Conservation (phyloP, 306 rosid species). For the Corylus heterophylla region DNA sequence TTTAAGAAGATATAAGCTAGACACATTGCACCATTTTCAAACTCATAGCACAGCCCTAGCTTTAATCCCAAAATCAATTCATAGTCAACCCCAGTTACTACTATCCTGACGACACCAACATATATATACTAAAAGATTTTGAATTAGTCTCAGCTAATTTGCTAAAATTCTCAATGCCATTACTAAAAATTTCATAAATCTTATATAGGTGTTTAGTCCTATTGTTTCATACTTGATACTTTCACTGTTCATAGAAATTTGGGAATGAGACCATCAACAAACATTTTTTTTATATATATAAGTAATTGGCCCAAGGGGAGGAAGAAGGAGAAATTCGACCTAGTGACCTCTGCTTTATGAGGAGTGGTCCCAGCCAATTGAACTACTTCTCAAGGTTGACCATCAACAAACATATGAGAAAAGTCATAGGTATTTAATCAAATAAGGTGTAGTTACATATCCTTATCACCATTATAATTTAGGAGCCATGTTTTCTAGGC, state of each 20-base stretch:
- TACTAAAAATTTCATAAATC: too few relatives aligned
- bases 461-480: not conserved
- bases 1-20: not conserved
- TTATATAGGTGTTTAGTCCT: too few relatives aligned
- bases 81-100: not conserved
- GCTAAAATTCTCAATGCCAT: too few relatives aligned
- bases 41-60: not conserved
- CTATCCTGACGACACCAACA: not conserved
- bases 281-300: too few relatives aligned
- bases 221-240: too few relatives aligned
- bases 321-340: too few relatives aligned
- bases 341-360: too few relatives aligned
- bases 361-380: too few relatives aligned
- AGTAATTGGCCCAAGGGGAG: too few relatives aligned
- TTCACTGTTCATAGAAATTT: too few relatives aligned
- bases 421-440: not conserved
- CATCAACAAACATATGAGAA: not conserved
- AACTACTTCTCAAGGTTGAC: not conserved
- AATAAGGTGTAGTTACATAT: not conserved
- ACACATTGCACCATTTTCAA: not conserved
- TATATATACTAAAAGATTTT: too few relatives aligned
- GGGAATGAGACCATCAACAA: not conserved
- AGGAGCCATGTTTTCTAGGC: not conserved
- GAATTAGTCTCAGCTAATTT: too few relatives aligned
- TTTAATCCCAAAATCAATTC: not conserved